phyloP scores from a whole-genome alignment of 495 filamentous ascomycete species.

The Trypethelium eluteriae region DNA sequence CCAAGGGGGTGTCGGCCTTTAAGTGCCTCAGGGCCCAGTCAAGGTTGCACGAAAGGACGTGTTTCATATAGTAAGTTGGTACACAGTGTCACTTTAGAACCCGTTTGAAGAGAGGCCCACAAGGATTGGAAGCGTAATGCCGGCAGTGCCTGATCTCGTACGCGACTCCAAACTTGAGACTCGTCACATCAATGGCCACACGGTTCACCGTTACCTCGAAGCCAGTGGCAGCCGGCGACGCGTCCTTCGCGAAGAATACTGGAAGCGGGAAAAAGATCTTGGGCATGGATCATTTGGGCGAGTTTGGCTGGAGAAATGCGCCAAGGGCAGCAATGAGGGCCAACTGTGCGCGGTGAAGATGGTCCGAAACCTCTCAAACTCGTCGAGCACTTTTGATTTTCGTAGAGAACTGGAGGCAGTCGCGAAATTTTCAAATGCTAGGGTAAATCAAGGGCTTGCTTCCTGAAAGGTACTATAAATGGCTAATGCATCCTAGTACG shows the following conservation, averaged over 20 bases:
- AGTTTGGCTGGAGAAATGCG: background rate
- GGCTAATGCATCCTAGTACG: conserved; percentile 15
- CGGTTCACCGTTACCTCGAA: background rate
- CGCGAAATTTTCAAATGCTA: conserved; percentile 25
- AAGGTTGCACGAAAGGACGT: no score
- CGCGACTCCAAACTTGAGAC: background rate
- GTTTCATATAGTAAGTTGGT: no score
- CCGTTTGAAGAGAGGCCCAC: no score
- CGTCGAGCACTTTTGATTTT: conserved; percentile 13
- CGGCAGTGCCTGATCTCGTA: background rate
- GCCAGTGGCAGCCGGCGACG: background rate
- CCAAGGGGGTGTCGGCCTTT: no score
- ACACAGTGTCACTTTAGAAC: no score
- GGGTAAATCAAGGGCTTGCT: background rate
- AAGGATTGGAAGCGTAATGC: background rate
- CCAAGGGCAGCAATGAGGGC: background rate
- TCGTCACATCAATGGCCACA: background rate
- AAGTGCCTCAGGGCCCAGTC: no score
- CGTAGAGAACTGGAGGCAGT: conserved; percentile 24
- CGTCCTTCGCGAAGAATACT: background rate
- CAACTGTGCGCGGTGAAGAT: conserved; percentile 23
- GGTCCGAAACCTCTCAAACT: conserved; percentile 5
- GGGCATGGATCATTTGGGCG: background rate
- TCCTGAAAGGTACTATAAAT: no score
- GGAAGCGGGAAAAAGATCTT: background rate